Base-by-base conservation (phyloP, 2,329 filamentous ascomycete genomes). In the Tympanopsis confertula region DNA sequence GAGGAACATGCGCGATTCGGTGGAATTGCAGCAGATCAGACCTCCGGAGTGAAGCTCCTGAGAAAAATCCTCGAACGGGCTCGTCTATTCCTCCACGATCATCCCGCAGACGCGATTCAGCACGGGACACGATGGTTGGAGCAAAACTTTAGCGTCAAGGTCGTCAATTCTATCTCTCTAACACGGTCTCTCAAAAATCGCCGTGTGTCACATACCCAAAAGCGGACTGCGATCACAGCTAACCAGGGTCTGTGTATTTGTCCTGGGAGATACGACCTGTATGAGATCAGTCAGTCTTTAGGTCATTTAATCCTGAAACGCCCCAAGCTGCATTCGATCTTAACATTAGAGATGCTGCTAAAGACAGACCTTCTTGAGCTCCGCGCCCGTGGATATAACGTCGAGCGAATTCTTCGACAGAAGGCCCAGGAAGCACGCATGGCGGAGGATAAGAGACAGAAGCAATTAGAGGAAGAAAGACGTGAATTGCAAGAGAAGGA, bases 121-220 rank as follows among this genome's bases (percentile, higher is more conserved):
- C 76, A 80, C 47, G 78, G 84, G 49, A 63, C 70, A 13, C 73
- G 71, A 46, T 86, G 81, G 81, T 58, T 86, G 20, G 74, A 81
- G 42, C 71, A 74, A 39, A 74, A 80, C 44, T 57, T 86, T 20
- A 63, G 58, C 1, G 75, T 85, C 4, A 67, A 75, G 44, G 66
- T 72, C 32, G 78, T 82, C 10, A 71, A 70, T 18, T 73, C 72
- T 5, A 76, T 86, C 40, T 68, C 70, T 15, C 62, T 82, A 15
- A 69, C 71, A 12, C 67, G 71, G 42, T 73, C 71, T 19, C 61
- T 84, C 12, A 66, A 65, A 39, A 73, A 73, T 5, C 69, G 71
- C 37, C 65, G 62, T 41, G 58, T 75, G 39, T 69, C 64, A 36
- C 69, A 69, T 53, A 69, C 57, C 35, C 69, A 72, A 54, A 75